Conservation (phyloP, 208 protist species). For the Leishmania braziliensis region DNA sequence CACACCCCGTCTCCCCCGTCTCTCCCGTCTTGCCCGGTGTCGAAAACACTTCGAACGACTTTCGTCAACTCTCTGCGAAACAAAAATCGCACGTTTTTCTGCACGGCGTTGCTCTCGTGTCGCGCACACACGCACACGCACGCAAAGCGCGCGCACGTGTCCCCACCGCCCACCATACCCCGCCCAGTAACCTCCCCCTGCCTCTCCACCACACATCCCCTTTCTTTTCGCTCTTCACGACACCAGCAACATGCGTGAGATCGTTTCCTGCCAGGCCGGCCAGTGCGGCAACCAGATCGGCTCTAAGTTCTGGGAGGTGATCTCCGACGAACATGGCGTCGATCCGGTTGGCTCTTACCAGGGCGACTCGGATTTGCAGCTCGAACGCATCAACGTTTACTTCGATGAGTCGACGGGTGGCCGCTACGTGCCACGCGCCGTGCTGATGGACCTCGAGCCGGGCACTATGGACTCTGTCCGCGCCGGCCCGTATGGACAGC, state of each 20-base stretch:
- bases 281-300: slow-evolving; percentile 86
- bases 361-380: slow-evolving; percentile 90
- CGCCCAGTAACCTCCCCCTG: not conserved
- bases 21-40: not conserved
- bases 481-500: slow-evolving; percentile 91
- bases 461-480: slow-evolving; percentile 98
- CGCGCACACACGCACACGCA: not conserved
- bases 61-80: too few species aligned
- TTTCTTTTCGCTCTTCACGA: not conserved
- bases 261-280: slow-evolving; percentile 76
- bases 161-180: not conserved
- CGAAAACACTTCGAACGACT: not conserved
- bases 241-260: slow-evolving; percentile 83
- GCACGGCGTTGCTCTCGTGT: not conserved
- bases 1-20: too few species aligned
- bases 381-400: slow-evolving; percentile 99
- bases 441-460: slow-evolving; percentile 89
- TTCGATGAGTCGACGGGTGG: slow-evolving; percentile 94
- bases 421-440: slow-evolving; percentile 80
- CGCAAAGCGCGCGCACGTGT: too few species aligned
- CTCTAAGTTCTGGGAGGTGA: slow-evolving; percentile 87
- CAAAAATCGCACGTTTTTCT: not conserved
- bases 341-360: slow-evolving; percentile 95
- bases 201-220: not conserved
- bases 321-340: slow-evolving; percentile 80